Evolutionary conservation across 495 filamentous ascomycete species (phyloP).

Genomic region (Parmelia sp.): DNA sequence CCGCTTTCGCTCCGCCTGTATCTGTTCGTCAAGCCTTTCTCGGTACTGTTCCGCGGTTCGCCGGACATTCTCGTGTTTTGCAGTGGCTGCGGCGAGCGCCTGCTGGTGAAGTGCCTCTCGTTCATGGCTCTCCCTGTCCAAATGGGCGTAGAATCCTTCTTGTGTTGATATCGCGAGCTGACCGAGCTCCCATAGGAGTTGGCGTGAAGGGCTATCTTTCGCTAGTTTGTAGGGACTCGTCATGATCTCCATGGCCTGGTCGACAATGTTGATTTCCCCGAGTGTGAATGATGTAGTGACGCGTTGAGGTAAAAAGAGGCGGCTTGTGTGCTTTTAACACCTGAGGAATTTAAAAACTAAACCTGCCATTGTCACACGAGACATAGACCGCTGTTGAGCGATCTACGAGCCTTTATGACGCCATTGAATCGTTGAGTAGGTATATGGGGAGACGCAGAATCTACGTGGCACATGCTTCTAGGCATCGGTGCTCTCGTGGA

Average conservation of each 20-base stretch:
- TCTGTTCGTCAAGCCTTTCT: slow-evolving; percentile 34
- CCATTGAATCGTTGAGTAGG: background rate
- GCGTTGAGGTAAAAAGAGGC: background rate
- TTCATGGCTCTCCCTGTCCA: slow-evolving; percentile 42
- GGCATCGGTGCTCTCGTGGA: background rate
- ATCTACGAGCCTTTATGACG: background rate
- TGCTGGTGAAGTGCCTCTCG: slow-evolving; percentile 46
- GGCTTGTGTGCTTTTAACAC: background rate
- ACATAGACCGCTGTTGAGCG: background rate
- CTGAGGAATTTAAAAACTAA: background rate
- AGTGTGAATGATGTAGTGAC: background rate
- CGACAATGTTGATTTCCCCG: background rate
- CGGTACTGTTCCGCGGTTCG: slow-evolving; percentile 50
- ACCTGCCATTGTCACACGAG: background rate
- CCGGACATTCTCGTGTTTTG: slow-evolving; percentile 57
- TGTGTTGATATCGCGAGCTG: slow-evolving; percentile 28
- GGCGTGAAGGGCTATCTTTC: slow-evolving; percentile 43
- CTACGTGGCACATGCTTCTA: background rate
- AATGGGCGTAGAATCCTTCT: slow-evolving; percentile 39
- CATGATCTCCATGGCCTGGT: slow-evolving; percentile 21
- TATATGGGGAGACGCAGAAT: background rate
- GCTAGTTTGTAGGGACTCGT: slow-evolving; percentile 21
- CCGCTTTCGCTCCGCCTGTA: slow-evolving; percentile 19
- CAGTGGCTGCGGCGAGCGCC: slow-evolving; percentile 56
- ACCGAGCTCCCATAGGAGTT: slow-evolving; percentile 43